Base-by-base conservation (phyloP, 495 filamentous ascomycete species). In the Apiosordaria backusii region DNA sequence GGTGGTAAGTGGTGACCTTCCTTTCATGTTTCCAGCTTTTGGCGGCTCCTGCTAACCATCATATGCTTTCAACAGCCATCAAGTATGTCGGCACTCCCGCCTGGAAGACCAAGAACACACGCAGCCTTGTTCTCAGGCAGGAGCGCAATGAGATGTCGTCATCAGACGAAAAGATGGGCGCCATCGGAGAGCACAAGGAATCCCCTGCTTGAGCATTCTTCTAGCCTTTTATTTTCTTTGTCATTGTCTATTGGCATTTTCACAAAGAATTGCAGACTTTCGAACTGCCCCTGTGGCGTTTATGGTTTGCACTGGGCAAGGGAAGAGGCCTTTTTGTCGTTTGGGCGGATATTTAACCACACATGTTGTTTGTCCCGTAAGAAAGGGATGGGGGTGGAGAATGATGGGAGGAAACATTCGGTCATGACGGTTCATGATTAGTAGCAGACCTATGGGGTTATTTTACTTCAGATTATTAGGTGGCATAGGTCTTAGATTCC, bases 61-160 rank as follows among this genome's bases (percentile, higher is more conserved):
- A 5, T 52, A 10, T 4, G 4, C 21, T 54, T n/a, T 61, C n/a
- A 66, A 79, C 80, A 66, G 84, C 86, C 22, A 80, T 86, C 63
- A 85, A 81, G 64, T 85, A 85, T 72, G 82, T 91, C 61, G 89
- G 88, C 50, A 88, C 82, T 0, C 84, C 86, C 21, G 87, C 89
- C 35, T 91, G 89, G 89, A 89, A 87, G 80, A 90, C 88, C 4
- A 77, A 70, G 54, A 79, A 81, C 64, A 73, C 75, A 21, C 74
- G 76, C 22, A 58, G 64, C 18, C 7, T 52, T n/a, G 70, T 73
- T 53, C 50, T 80, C 40, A 68, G 69, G 50, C 57, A 71, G 24
- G 78, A 80, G 67, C 69, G 71, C 57, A 75, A 78, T 62, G 67
- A 78, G 16, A 45, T 71, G n/a, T 9, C 52, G 25, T 70, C 69